These are phyloP conservation scores for Yarrowia galli DNA, from an alignment of 1,139 yeast species.

Conservation along the genomic window DNA sequence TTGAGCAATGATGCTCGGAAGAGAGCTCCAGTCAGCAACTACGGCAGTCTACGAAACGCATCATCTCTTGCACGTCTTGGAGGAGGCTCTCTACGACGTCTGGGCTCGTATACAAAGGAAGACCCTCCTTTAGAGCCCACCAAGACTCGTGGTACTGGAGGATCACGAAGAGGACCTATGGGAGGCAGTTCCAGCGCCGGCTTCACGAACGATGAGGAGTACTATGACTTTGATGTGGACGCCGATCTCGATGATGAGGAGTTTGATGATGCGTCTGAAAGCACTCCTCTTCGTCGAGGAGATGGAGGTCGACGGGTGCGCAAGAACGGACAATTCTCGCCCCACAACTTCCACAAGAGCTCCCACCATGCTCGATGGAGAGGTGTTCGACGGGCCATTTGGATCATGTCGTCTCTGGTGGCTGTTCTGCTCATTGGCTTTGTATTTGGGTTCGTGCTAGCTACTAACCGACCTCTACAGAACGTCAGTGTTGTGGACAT, in stretches of 20 bases:
- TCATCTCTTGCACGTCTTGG: slow-evolving; percentile 30
- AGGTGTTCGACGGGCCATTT: slow-evolving; percentile 47
- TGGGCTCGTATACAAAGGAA: slow-evolving; percentile 24
- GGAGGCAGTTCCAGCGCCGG: slow-evolving; percentile 16
- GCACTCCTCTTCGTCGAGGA: slow-evolving; percentile 47
- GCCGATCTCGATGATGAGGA: slow-evolving; percentile 49
- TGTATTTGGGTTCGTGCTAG: slow-evolving; percentile 80
- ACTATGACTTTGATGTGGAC: slow-evolving; percentile 42
- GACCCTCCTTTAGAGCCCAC: slow-evolving; percentile 23
- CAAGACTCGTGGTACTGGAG: slow-evolving; percentile 14
- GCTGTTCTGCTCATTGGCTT: slow-evolving; percentile 63
- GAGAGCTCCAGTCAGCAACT: slow-evolving; percentile 19
- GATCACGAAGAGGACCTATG: slow-evolving; percentile 13
- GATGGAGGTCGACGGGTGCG: slow-evolving; percentile 27
- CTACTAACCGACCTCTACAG: slow-evolving; percentile 84
- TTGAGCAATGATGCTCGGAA: slow-evolving; percentile 13
- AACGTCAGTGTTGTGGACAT: slow-evolving; percentile 66
- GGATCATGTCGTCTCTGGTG: slow-evolving; percentile 46
- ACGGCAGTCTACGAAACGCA: slow-evolving; percentile 32
- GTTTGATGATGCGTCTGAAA: slow-evolving; percentile 46
- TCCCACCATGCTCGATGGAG: slow-evolving; percentile 43
- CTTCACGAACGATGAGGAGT: slow-evolving; percentile 26
- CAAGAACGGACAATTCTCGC: slow-evolving; percentile 45
- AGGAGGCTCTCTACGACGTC: slow-evolving; percentile 32
- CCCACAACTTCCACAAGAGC: slow-evolving; percentile 50